phyloP scores from a whole-genome alignment of 805 yeast species.

The Candida ulmi region DNA sequence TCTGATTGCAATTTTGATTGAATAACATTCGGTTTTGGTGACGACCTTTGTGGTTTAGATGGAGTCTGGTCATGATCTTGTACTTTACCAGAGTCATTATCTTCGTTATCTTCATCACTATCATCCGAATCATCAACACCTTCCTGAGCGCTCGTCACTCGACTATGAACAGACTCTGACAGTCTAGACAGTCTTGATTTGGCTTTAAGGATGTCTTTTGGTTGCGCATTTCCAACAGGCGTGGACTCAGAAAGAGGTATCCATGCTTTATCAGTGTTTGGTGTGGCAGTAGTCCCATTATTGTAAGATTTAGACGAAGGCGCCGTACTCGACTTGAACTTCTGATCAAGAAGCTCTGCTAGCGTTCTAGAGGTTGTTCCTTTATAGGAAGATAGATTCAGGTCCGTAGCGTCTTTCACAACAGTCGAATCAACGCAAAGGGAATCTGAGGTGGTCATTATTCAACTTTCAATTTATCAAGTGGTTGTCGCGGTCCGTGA shows the following conservation, averaged over 20 bases:
- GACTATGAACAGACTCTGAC: constrained; percentile 11
- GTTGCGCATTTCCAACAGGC: constrained; percentile 18
- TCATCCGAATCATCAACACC: constrained; percentile 4
- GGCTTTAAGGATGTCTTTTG: constrained; percentile 20
- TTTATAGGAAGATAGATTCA: not conserved
- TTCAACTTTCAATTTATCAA: no score
- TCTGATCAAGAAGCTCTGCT: constrained; percentile 14
- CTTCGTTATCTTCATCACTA: constrained; percentile 7
- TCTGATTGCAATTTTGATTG: constrained; percentile 4
- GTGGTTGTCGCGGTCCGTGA: no score
- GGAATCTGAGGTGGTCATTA: not conserved
- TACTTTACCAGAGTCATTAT: constrained; percentile 1
- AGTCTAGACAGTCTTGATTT: constrained; percentile 19
- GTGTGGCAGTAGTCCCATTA: constrained; percentile 1
- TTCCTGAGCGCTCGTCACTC: not conserved
- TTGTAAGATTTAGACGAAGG: not conserved
- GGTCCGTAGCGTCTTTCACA: not conserved
- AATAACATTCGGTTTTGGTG: constrained; percentile 2
- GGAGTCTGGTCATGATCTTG: constrained; percentile 18
- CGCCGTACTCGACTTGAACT: not conserved
- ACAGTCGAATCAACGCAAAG: not conserved
- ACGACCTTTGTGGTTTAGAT: constrained; percentile 10
- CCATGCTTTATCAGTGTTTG: constrained; percentile 17
- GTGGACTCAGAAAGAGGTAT: constrained; percentile 22
- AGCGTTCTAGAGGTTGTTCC: constrained; percentile 1